Conservation (phyloP, 2,329 filamentous ascomycete genomes). For the Aspergillus pseudoterreus region DNA sequence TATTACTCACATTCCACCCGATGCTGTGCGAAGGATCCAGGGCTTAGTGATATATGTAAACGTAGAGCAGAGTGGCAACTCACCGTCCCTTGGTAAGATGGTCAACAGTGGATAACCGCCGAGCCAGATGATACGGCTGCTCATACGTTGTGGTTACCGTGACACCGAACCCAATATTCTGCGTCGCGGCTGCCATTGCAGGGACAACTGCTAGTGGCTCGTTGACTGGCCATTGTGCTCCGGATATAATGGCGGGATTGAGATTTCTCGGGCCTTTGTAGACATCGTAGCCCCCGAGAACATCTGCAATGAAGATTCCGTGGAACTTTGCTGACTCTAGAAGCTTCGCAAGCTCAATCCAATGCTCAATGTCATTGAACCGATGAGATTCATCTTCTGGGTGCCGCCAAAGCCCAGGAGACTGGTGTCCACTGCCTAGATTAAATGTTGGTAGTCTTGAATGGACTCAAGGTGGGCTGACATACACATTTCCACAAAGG, state of each 20-base stretch:
- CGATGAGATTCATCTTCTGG: conserved; percentile 60
- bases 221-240: conserved; percentile 69
- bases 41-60: background rate
- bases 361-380: conserved; percentile 60
- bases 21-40: conserved; percentile 32
- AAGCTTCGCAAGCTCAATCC: conserved; percentile 58
- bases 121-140: conserved; percentile 63
- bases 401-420: conserved; percentile 60
- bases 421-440: conserved; percentile 49
- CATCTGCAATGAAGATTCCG: conserved; percentile 65
- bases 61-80: conserved; percentile 8
- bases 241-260: conserved; percentile 57
- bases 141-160: conserved; percentile 67
- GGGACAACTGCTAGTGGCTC: conserved; percentile 62
- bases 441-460: too few relatives aligned
- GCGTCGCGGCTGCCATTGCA: conserved; percentile 65
- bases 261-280: conserved; percentile 61
- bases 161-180: conserved; percentile 65
- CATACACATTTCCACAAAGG: conserved; percentile 49
- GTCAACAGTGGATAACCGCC: conserved; percentile 63
- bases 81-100: conserved; percentile 62
- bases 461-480: background rate
- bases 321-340: conserved; percentile 62
- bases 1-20: conserved; percentile 52
- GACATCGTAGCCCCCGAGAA: conserved; percentile 65